A percentile compares a stretch with the other conserved stretches of the same genome.
phyloP scores from a whole-genome alignment of 2,329 filamentous ascomycete species.

The Xylariaceae sp. region DNA sequence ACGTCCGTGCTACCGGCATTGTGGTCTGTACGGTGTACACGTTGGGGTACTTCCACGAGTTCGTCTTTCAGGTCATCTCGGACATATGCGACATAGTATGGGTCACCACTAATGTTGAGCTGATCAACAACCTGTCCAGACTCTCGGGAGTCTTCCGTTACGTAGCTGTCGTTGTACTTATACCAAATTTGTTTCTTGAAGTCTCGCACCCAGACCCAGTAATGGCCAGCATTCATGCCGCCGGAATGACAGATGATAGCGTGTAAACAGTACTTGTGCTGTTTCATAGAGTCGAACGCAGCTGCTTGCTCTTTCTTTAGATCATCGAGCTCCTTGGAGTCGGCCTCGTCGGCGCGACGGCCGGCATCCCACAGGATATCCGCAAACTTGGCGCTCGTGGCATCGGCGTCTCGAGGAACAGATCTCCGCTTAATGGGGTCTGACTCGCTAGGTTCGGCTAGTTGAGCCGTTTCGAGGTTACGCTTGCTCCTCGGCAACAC shows the following conservation, averaged over 20 bases:
- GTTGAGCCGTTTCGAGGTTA: constrained; percentile 1
- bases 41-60: constrained; percentile 43
- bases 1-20: neutral
- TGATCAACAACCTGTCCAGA: constrained; percentile 63
- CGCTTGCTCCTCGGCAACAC: constrained; percentile 16
- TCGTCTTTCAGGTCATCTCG: constrained; percentile 57
- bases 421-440: constrained; percentile 16
- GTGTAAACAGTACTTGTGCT: constrained; percentile 75
- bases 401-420: neutral
- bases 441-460: constrained; percentile 6
- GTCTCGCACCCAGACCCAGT: constrained; percentile 95
- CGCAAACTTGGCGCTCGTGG: constrained; percentile 13
- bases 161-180: constrained; percentile 86
- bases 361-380: constrained; percentile 21
- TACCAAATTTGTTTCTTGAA: constrained; percentile 78
- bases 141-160: constrained; percentile 61
- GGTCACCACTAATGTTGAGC: constrained; percentile 65
- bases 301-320: constrained; percentile 35
- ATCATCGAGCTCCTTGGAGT: constrained; percentile 41
- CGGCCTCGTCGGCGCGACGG: constrained; percentile 36
- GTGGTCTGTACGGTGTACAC: constrained; percentile 18
- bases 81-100: constrained; percentile 82
- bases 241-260: constrained; percentile 90
- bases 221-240: constrained; percentile 71
- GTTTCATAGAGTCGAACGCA: constrained; percentile 59